phyloP scores from a whole-genome alignment of 768 basidiomycete genomes.

The Serpula lacrymans region DNA sequence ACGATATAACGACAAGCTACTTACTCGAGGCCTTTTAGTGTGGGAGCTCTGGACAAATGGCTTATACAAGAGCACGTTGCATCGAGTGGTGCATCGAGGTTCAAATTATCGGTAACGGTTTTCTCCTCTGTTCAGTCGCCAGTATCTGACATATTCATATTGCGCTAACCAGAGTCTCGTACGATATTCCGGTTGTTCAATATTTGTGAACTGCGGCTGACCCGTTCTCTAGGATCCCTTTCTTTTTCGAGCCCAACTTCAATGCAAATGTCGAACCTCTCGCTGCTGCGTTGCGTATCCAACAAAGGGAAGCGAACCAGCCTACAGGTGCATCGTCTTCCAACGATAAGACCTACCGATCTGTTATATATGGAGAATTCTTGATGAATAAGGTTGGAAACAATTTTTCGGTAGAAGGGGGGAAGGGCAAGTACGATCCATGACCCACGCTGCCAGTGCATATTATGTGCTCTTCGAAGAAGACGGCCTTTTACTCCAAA shows the following conservation, averaged over 20 bases:
- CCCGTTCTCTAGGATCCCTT: constrained; percentile 59
- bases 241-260: constrained; percentile 94
- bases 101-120: constrained; percentile 57
- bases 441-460: no score
- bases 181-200: constrained; percentile 25
- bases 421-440: constrained; percentile 31
- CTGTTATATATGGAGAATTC: constrained; percentile 78
- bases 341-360: constrained; percentile 33
- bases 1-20: neutral
- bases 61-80: constrained; percentile 84
- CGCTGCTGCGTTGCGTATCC: constrained; percentile 50
- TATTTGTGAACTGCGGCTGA: constrained; percentile 4
- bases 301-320: constrained; percentile 20
- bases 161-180: constrained; percentile 60
- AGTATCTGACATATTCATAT: no score
- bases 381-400: constrained; percentile 65
- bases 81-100: constrained; percentile 78
- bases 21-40: constrained; percentile 43
- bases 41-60: constrained; percentile 93
- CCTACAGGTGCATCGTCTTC: constrained; percentile 10
- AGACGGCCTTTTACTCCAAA: no score
- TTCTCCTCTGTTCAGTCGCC: neutral
- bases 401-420: constrained; percentile 61
- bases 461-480: no score
- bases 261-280: constrained; percentile 67